These are phyloP conservation scores for Dictyostelium intermedium DNA, from an alignment of 78 protist species.

Conservation along the genomic window DNA sequence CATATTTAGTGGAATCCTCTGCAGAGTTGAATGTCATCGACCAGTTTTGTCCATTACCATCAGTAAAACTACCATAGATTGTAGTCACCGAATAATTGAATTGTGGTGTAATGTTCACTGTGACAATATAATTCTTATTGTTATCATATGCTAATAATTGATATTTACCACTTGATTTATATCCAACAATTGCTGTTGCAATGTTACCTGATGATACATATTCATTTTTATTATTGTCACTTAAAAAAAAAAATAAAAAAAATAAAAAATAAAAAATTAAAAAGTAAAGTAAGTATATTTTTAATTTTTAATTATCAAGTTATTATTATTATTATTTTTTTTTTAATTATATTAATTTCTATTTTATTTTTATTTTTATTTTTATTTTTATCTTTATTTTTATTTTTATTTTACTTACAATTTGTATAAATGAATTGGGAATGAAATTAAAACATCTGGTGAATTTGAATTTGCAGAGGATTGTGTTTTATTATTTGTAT, in stretches of 20 bases:
- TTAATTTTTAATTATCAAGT: too few species aligned
- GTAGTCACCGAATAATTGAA: slow-evolving; percentile 38
- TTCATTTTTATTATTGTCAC: slow-evolving; percentile 39
- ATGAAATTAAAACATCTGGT: slow-evolving; percentile 4
- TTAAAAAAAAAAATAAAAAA: not conserved
- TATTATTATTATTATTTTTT: too few species aligned
- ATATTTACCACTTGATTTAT: slow-evolving; percentile 32
- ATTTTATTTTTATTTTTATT: not conserved
- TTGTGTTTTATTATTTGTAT: slow-evolving; percentile 18
- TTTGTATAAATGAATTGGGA: slow-evolving; percentile 64
- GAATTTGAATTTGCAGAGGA: not conserved
- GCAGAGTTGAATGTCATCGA: slow-evolving; percentile 59
- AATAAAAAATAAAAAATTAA: too few species aligned
- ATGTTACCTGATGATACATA: slow-evolving; percentile 51
- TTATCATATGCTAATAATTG: slow-evolving; percentile 66
- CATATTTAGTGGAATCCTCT: slow-evolving; percentile 51
- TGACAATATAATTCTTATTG: slow-evolving; percentile 12
- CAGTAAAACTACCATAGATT: slow-evolving; percentile 41
- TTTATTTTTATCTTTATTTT: not conserved
- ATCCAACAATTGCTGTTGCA: slow-evolving; percentile 47
- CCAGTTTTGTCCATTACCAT: slow-evolving; percentile 40
- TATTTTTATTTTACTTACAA: slow-evolving; percentile 24
- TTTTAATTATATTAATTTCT: too few species aligned
- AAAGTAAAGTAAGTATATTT: too few species aligned
- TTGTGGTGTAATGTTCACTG: slow-evolving; percentile 13